Conservation (phyloP, 1,139 yeast genomes). For the Diutina ranongensis region DNA sequence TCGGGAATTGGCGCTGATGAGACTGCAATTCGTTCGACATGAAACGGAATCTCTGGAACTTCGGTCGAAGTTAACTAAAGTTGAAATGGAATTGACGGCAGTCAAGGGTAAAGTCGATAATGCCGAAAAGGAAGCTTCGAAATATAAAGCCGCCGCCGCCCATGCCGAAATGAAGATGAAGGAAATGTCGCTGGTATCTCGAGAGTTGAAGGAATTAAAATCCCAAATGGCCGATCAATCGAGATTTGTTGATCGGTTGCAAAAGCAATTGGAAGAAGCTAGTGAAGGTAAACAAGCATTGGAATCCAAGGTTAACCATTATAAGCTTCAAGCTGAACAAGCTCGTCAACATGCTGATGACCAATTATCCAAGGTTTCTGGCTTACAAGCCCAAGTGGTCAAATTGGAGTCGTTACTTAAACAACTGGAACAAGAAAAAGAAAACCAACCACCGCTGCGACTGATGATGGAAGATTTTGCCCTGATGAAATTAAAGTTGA, state of each 20-base stretch:
- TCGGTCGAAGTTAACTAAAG: not conserved
- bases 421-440: conserved; percentile 18
- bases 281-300: conserved; percentile 12
- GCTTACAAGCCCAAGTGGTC: conserved; percentile 16
- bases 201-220: conserved; percentile 6
- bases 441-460: conserved; percentile 23
- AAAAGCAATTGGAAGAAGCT: conserved; percentile 7
- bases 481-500: conserved; percentile 37
- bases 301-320: conserved; percentile 12
- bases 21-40: conserved; percentile 1
- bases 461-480: conserved; percentile 34
- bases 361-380: conserved; percentile 18
- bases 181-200: not conserved
- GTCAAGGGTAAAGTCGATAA: conserved; percentile 5
- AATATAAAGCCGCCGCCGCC: conserved; percentile 7
- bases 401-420: conserved; percentile 14
- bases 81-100: not conserved
- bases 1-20: conserved; percentile 6
- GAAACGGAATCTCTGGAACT: not conserved
- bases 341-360: conserved; percentile 16
- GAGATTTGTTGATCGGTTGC: conserved; percentile 6
- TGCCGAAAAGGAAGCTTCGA: conserved; percentile 7
- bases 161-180: not conserved
- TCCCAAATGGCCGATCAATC: conserved; percentile 3
- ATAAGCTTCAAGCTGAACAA: conserved; percentile 28